Conservation (phyloP, 805 yeast species). For the Sporopachydermia lactativora region DNA sequence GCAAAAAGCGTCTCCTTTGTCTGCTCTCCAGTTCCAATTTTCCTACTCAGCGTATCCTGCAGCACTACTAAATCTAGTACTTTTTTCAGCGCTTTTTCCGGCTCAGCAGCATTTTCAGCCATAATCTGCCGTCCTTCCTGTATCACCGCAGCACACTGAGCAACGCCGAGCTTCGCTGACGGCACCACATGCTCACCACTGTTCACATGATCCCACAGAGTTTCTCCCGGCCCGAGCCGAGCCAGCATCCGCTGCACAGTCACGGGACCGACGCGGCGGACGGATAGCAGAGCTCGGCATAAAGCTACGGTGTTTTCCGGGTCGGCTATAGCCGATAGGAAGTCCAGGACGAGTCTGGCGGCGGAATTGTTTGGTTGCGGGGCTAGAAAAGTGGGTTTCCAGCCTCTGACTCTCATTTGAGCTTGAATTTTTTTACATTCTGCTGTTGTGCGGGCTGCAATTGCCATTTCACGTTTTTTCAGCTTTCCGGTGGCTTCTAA, state of each 20-base stretch:
- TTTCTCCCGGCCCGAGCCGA: background rate
- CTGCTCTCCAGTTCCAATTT: too few relatives aligned
- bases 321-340: background rate
- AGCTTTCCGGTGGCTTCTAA: conserved; percentile 1
- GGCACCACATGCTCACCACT: background rate
- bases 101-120: too few relatives aligned
- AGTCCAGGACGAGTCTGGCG: background rate
- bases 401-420: background rate
- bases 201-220: background rate
- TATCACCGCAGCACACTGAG: background rate
- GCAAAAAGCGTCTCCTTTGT: background rate
- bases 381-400: background rate
- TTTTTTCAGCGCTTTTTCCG: too few relatives aligned
- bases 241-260: background rate
- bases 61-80: background rate
- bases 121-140: background rate
- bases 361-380: background rate
- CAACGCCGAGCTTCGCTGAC: background rate
- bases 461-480: background rate
- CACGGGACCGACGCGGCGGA: too few relatives aligned
- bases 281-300: background rate
- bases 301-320: background rate
- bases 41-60: too few relatives aligned
- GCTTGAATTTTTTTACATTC: background rate
- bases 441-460: background rate